Evolutionary conservation across 2,329 filamentous ascomycete species (phyloP).

Genomic region (Cladosporium sp.): DNA sequence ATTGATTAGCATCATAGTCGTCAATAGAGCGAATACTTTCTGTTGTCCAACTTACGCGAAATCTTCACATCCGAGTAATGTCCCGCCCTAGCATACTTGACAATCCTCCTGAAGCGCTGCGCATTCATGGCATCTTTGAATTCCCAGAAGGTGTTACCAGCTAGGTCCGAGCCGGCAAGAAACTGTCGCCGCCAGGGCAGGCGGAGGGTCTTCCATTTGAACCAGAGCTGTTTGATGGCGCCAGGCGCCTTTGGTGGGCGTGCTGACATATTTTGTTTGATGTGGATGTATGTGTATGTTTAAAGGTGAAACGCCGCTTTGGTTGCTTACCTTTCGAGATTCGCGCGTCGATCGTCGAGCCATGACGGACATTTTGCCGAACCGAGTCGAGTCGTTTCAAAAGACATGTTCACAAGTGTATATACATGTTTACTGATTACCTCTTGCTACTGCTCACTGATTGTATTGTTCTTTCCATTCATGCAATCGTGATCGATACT

Average conservation of each 20-base stretch:
- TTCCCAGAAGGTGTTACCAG: slow-evolving; percentile 65
- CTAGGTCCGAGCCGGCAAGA: slow-evolving; percentile 57
- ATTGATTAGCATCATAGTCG: background rate
- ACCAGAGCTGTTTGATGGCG: slow-evolving; percentile 48
- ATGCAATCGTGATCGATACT: too few relatives aligned
- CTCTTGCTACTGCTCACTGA: too few relatives aligned
- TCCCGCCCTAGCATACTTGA: slow-evolving; percentile 48
- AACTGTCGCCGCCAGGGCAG: slow-evolving; percentile 60
- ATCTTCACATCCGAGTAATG: slow-evolving; percentile 59
- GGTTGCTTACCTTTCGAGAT: background rate
- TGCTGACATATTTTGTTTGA: slow-evolving; percentile 3
- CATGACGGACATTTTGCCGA: background rate
- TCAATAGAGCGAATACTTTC: background rate
- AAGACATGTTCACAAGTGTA: background rate
- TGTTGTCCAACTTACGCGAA: slow-evolving; percentile 41
- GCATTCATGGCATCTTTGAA: slow-evolving; percentile 57
- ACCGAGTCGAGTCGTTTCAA: too few relatives aligned
- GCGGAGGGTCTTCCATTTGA: slow-evolving; percentile 58
- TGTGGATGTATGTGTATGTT: background rate
- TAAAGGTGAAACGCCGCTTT: background rate
- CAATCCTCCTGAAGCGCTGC: slow-evolving; percentile 54
- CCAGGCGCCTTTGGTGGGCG: slow-evolving; percentile 29
- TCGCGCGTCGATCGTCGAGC: background rate
- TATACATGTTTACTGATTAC: background rate
- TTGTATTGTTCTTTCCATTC: too few relatives aligned